phyloP scores from a whole-genome alignment of 2,329 filamentous ascomycete species.

The Alternaria brassicicola region DNA sequence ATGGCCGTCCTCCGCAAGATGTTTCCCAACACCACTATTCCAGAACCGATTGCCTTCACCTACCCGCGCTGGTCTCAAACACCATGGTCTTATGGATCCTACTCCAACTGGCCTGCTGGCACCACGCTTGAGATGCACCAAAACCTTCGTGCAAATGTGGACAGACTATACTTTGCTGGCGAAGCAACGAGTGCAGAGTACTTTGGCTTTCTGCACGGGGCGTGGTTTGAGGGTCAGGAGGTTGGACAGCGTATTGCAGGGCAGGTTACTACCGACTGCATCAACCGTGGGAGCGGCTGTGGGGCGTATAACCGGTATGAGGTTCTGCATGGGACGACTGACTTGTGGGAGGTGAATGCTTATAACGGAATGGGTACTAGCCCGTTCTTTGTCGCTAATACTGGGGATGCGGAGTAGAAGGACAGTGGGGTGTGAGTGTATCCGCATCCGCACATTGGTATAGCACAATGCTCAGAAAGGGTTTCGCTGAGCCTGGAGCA shows the following conservation, averaged over 20 bases:
- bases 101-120: conserved; percentile 70
- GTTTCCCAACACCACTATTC: conserved; percentile 63
- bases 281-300: conserved; percentile 33
- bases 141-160: conserved; percentile 69
- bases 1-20: conserved; percentile 65
- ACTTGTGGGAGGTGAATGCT: conserved; percentile 34
- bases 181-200: conserved; percentile 68
- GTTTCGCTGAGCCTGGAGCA: neutral
- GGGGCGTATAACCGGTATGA: conserved; percentile 38
- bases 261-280: conserved; percentile 30
- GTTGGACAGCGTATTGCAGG: conserved; percentile 42
- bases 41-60: conserved; percentile 65
- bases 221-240: conserved; percentile 46
- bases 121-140: conserved; percentile 70
- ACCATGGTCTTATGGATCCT: conserved; percentile 64
- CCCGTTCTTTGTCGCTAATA: conserved; percentile 30
- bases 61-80: conserved; percentile 65
- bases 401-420: neutral
- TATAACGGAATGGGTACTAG: conserved; percentile 40
- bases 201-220: conserved; percentile 67
- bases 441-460: neutral
- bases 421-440: no score
- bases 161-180: conserved; percentile 68
- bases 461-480: neutral
- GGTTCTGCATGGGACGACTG: conserved; percentile 40